A percentile compares a stretch with the other conserved stretches of the same genome.
These are phyloP conservation scores for Aeminium ludgeri DNA, from an alignment of 495 filamentous ascomycete species.

Conservation along the genomic window DNA sequence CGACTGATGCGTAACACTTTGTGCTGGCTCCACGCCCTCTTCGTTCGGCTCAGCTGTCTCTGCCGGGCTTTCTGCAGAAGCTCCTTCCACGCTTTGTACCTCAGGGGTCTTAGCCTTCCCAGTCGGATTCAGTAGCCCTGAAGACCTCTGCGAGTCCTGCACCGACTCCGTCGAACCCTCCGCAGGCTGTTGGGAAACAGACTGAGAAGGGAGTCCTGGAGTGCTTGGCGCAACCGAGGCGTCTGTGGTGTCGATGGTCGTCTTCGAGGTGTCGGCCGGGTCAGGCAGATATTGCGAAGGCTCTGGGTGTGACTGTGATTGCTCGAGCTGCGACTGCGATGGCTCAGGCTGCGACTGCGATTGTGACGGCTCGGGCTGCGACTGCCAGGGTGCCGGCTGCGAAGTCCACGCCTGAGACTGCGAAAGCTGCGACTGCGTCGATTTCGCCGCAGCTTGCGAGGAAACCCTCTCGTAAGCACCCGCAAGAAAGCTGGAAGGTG, in stretches of 20 bases:
- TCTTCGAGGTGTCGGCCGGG: not conserved
- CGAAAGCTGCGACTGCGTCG: not conserved
- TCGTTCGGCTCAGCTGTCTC: not conserved
- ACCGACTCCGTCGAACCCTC: not conserved
- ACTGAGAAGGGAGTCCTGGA: not conserved
- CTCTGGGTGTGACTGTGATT: not conserved
- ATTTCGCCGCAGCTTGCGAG: not conserved
- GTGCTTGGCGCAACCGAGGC: not conserved
- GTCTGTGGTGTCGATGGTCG: not conserved
- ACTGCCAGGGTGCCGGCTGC: too few relatives aligned
- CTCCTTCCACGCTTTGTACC: too few relatives aligned
- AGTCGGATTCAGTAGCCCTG: not conserved
- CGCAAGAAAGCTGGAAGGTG: conserved; percentile 11
- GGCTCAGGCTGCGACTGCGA: too few relatives aligned
- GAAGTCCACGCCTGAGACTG: too few relatives aligned
- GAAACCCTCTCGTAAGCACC: conserved; percentile 7
- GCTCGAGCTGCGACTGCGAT: not conserved
- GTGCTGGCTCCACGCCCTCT: too few relatives aligned
- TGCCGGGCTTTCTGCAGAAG: not conserved
- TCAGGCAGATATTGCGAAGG: conserved; percentile 1
- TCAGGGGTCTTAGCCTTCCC: not conserved
- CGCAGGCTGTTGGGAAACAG: conserved; percentile 2
- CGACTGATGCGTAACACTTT: too few relatives aligned
- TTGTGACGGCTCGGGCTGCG: not conserved
- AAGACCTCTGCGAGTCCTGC: conserved; percentile 5